phyloP scores from a whole-genome alignment of 768 basidiomycete genomes.

The Clavaria fumosa region DNA sequence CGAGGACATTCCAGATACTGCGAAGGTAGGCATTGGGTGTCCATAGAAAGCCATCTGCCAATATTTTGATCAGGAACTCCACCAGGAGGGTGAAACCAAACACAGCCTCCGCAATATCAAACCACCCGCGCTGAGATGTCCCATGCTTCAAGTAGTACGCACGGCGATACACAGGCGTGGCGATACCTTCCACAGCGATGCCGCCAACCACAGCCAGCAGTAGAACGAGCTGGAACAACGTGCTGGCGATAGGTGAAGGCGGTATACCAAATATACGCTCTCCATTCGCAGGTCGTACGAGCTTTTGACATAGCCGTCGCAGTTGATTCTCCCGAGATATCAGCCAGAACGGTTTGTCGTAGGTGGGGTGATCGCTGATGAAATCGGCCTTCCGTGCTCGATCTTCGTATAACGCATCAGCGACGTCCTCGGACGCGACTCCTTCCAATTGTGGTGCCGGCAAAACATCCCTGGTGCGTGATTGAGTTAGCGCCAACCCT shows the following conservation, averaged over 20 bases:
- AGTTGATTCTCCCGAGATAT: slow-evolving; percentile 67
- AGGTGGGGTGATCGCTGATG: slow-evolving; percentile 76
- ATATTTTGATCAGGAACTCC: slow-evolving; percentile 80
- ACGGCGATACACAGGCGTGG: slow-evolving; percentile 73
- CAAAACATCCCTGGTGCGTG: too few species aligned
- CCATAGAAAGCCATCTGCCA: slow-evolving; percentile 86
- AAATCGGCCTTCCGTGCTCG: slow-evolving; percentile 73
- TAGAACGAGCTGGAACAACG: slow-evolving; percentile 60
- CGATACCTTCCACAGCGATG: slow-evolving; percentile 67
- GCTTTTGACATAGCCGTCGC: slow-evolving; percentile 62
- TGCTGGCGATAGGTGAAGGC: slow-evolving; percentile 45
- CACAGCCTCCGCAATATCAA: slow-evolving; percentile 61
- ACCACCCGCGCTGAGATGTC: slow-evolving; percentile 61
- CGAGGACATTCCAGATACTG: slow-evolving; percentile 85
- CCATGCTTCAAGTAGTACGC: slow-evolving; percentile 50
- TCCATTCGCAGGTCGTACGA: slow-evolving; percentile 71
- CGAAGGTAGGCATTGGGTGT: slow-evolving; percentile 85
- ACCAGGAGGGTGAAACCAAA: slow-evolving; percentile 58
- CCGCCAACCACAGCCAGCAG: slow-evolving; percentile 66
- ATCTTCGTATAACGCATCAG: slow-evolving; percentile 52
- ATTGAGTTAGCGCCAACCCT: too few species aligned
- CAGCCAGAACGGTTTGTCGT: slow-evolving; percentile 82
- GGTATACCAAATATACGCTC: slow-evolving; percentile 78
- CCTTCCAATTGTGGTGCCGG: too few species aligned
- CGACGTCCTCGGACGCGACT: slow-evolving; percentile 31